Conservation (phyloP, 164 flowering plant genomes). For the Platanus orientalis region DNA sequence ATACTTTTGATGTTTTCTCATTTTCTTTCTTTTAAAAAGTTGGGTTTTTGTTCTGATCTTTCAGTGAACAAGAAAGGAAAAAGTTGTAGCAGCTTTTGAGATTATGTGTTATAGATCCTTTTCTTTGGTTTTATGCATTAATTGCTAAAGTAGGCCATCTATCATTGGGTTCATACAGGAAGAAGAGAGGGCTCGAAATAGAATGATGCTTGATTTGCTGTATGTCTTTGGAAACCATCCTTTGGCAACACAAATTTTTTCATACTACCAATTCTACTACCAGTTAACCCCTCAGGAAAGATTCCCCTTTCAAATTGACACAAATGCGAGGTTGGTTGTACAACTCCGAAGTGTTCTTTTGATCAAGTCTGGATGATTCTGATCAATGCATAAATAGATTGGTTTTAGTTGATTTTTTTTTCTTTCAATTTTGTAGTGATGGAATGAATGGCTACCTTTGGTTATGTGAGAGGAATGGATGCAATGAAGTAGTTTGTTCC, state of each 20-base stretch:
- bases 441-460: conserved; percentile 93
- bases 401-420: conserved; percentile 6
- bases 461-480: conserved; percentile 63
- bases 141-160: background rate
- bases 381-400: background rate
- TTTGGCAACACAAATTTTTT: conserved; percentile 21
- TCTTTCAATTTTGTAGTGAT: conserved; percentile 49
- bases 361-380: background rate
- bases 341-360: conserved; percentile 2
- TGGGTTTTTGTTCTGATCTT: no score
- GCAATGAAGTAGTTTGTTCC: conserved; percentile 37
- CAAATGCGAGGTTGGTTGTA: conserved; percentile 54
- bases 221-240: conserved; percentile 44
- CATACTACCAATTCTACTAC: conserved; percentile 30
- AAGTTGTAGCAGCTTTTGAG: no score
- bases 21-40: no score
- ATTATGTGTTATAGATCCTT: no score
- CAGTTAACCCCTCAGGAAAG: conserved; percentile 25
- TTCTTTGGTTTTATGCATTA: no score
- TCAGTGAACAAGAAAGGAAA: no score
- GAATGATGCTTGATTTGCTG: conserved; percentile 60
- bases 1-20: background rate
- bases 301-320: conserved; percentile 40
- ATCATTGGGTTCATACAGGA: conserved; percentile 28
- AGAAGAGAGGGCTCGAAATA: conserved; percentile 58